Percentiles rank a stretch among this genome's conserved stretches.
Conservation (phyloP, 2,329 filamentous ascomycete genomes). For the Tolypocladium album region DNA sequence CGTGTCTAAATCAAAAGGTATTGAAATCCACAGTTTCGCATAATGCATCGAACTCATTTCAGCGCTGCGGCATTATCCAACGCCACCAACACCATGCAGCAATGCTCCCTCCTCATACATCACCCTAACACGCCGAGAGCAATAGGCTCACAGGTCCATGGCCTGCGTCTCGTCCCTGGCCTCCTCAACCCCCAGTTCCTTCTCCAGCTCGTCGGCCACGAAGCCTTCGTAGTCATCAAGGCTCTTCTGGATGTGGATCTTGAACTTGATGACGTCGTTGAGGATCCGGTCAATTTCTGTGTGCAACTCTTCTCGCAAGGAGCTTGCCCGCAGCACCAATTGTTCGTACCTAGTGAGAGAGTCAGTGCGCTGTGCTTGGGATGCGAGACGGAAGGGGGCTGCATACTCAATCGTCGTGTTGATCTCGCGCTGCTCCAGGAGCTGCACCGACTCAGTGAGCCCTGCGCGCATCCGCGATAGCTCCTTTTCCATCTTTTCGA, state of each 20-base stretch:
- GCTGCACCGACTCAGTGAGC: conserved; percentile 74
- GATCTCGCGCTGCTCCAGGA: conserved; percentile 93
- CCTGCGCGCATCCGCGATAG: conserved; percentile 83
- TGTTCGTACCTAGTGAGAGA: conserved; percentile 64
- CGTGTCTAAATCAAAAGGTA: background rate
- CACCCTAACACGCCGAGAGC: background rate
- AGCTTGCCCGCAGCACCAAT: conserved; percentile 70
- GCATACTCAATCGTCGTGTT: conserved; percentile 89
- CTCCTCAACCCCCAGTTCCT: conserved; percentile 61
- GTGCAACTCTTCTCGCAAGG: conserved; percentile 92
- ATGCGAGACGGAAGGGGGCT: background rate
- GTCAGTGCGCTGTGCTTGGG: background rate
- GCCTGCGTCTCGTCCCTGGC: conserved; percentile 40
- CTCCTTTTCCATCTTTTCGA: conserved; percentile 98
- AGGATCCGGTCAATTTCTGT: conserved; percentile 93
- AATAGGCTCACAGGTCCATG: conserved; percentile 22
- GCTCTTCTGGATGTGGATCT: conserved; percentile 88
- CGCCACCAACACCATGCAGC: background rate
- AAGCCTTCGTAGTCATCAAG: conserved; percentile 92
- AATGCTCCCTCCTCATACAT: background rate
- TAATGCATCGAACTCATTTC: background rate
- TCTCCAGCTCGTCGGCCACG: conserved; percentile 86
- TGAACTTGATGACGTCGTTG: conserved; percentile 97
- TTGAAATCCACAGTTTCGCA: background rate
- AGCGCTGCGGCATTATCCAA: background rate